Percentiles rank a stretch among this genome's conserved stretches.
phyloP scores from a whole-genome alignment of 495 filamentous ascomycete species.

The Talaromyces proteolyticus region DNA sequence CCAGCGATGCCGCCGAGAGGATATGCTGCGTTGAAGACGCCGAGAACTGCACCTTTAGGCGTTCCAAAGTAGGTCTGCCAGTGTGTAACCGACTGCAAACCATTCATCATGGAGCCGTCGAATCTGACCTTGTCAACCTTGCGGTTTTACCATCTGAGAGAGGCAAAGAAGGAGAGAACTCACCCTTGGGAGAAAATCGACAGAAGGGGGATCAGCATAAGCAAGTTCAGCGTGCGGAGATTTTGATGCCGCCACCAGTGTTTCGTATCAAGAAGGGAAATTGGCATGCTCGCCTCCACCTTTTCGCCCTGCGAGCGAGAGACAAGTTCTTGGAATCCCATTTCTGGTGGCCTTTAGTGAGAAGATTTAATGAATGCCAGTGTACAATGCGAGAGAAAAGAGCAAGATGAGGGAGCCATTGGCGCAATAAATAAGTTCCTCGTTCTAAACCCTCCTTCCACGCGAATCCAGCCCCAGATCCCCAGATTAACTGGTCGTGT shows the following conservation, averaged over 20 bases:
- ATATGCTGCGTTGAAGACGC: constrained; percentile 59
- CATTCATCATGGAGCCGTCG: constrained; percentile 42
- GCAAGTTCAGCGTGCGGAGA: constrained; percentile 31
- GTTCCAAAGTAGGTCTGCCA: constrained; percentile 26
- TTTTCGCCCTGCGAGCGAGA: too few relatives aligned
- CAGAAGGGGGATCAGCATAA: constrained; percentile 30
- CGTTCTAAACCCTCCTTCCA: too few relatives aligned
- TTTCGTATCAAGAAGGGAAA: constrained; percentile 4
- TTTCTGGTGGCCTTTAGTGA: too few relatives aligned
- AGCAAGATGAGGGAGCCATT: too few relatives aligned
- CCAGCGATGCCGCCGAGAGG: constrained; percentile 56
- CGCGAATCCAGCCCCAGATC: neutral
- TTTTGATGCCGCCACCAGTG: constrained; percentile 27
- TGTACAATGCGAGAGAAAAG: too few relatives aligned
- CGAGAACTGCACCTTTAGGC: constrained; percentile 47
- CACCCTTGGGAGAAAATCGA: constrained; percentile 11
- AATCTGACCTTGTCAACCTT: constrained; percentile 42
- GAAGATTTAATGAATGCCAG: too few relatives aligned
- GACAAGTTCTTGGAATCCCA: too few relatives aligned
- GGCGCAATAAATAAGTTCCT: neutral
- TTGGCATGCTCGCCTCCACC: too few relatives aligned
- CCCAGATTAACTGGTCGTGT: too few relatives aligned
- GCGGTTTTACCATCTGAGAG: constrained; percentile 24
- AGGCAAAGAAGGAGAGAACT: neutral
- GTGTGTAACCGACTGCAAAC: constrained; percentile 19